Evolutionary conservation across 2,329 filamentous ascomycete genomes (phyloP).

Genomic region (Lachnellula cervina): DNA sequence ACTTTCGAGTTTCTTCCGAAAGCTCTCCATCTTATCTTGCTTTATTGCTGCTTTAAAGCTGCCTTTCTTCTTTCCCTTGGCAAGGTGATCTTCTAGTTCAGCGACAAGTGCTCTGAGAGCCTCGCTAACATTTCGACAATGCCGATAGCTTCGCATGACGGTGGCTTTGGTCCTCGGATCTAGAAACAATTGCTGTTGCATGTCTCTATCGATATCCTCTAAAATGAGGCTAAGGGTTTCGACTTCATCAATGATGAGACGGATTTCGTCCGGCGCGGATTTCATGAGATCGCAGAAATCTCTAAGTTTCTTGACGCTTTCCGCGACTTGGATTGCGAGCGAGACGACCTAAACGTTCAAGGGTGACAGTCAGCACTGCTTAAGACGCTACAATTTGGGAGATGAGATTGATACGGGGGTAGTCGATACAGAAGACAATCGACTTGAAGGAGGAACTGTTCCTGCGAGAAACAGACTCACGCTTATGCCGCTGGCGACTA

Average conservation of each 20-base stretch:
- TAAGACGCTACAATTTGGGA: too few species aligned
- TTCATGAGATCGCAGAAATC: conserved; percentile 4
- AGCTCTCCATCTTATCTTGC: background rate
- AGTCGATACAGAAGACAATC: too few species aligned
- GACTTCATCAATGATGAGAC: conserved; percentile 3
- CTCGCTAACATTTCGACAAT: background rate
- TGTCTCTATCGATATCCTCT: conserved; percentile 1
- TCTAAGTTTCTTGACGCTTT: conserved; percentile 8
- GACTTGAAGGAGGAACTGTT: too few species aligned
- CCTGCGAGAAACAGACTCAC: background rate
- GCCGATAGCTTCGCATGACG: background rate
- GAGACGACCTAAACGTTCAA: background rate
- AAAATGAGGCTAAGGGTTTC: conserved; percentile 7
- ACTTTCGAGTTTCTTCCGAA: conserved; percentile 2
- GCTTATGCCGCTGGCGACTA: conserved; percentile 7
- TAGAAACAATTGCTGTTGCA: conserved; percentile 1
- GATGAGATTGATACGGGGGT: too few species aligned
- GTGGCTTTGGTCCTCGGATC: background rate
- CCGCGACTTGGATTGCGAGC: conserved; percentile 10
- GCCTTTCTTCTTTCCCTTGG: background rate
- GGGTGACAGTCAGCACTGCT: too few species aligned
- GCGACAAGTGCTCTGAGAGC: background rate
- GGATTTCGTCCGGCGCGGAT: conserved; percentile 6
- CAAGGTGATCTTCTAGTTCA: background rate
- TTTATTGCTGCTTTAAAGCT: conserved; percentile 3